phyloP scores from a whole-genome alignment of 805 yeast genomes.

The Saccharomycopsis sp. region DNA sequence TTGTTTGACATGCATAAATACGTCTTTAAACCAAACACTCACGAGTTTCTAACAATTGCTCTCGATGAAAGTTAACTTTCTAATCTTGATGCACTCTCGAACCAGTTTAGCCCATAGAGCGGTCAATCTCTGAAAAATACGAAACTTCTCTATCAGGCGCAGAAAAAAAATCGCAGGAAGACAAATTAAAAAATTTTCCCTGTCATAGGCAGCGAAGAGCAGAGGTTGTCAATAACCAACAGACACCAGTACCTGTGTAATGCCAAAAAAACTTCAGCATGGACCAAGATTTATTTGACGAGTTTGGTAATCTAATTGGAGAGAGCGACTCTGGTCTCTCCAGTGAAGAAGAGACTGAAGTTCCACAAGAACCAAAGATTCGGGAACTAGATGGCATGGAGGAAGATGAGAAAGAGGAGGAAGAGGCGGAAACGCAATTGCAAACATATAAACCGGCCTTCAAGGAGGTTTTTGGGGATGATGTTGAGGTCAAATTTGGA shows the following conservation, averaged over 20 bases:
- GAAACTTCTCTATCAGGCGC: no score
- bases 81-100: no score
- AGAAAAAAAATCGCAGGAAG: no score
- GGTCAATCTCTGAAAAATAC: no score
- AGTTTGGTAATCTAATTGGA: conserved; percentile 67
- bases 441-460: conserved; percentile 29
- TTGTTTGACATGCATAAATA: no score
- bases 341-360: conserved; percentile 19
- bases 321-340: conserved; percentile 28
- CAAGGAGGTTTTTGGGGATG: conserved; percentile 46
- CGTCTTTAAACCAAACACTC: no score
- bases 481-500: conserved; percentile 58
- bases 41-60: no score
- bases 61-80: no score
- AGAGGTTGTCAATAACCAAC: no score
- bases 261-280: conserved; percentile 25
- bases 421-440: background rate
- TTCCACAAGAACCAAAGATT: conserved; percentile 23
- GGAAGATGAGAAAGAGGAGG: conserved; percentile 19
- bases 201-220: background rate
- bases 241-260: no score
- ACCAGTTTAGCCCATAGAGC: no score
- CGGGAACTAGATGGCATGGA: conserved; percentile 14
- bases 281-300: conserved; percentile 73
- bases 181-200: background rate